Conservation (phyloP, 306 rosid genomes). For the Fragaria nilgerrensis region DNA sequence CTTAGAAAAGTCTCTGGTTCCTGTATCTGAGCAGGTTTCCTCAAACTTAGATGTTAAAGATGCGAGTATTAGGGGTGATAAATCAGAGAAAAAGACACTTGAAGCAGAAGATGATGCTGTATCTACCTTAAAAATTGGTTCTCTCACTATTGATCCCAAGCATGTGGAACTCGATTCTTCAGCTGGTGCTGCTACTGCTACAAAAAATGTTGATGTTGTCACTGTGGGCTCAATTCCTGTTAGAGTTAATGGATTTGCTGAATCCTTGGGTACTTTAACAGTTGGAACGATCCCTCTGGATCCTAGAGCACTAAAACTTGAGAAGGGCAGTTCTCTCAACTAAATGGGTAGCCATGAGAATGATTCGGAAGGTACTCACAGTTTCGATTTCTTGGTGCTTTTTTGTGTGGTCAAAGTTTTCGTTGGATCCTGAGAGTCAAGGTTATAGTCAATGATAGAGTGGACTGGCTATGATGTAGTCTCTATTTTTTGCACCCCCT, state of each 20-base stretch:
- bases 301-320: constrained; percentile 47
- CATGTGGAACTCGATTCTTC: constrained; percentile 37
- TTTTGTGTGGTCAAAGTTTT: constrained; percentile 8
- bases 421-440: constrained; percentile 9
- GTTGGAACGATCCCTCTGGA: constrained; percentile 79
- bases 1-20: constrained; percentile 24
- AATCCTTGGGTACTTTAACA: constrained; percentile 50
- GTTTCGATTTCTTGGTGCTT: neutral
- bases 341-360: constrained; percentile 36
- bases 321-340: constrained; percentile 35
- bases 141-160: constrained; percentile 53
- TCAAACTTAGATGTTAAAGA: constrained; percentile 23
- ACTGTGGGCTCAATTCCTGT: constrained; percentile 76
- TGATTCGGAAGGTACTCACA: constrained; percentile 11
- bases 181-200: constrained; percentile 23
- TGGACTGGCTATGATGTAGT: constrained; percentile 10
- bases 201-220: constrained; percentile 41
- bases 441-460: constrained; percentile 17
- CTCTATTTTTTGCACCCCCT: constrained; percentile 4
- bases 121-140: constrained; percentile 61
- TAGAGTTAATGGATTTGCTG: constrained; percentile 56
- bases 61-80: constrained; percentile 28
- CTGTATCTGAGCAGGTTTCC: constrained; percentile 36
- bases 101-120: constrained; percentile 34
- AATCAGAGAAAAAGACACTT: constrained; percentile 22